Conservation (phyloP, 495 filamentous ascomycete genomes). For the Bacidia rubella region DNA sequence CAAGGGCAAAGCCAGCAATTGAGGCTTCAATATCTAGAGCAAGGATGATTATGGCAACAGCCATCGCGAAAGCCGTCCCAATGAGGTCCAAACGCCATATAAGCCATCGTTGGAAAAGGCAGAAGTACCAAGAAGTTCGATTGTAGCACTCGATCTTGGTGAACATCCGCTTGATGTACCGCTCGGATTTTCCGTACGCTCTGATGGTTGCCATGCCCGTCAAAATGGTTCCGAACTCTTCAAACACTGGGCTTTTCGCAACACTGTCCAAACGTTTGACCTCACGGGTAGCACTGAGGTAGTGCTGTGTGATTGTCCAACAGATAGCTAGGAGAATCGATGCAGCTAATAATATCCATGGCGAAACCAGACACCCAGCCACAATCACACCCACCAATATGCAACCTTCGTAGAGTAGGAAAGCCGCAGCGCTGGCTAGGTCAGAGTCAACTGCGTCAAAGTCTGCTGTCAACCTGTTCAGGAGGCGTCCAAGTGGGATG, state of each 20-base stretch:
- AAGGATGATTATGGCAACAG: conserved; percentile 53
- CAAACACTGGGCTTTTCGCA: conserved; percentile 56
- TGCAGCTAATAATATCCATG: conserved; percentile 45
- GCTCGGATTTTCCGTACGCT: conserved; percentile 46
- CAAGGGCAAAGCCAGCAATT: conserved; percentile 63
- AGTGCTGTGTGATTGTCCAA: conserved; percentile 42
- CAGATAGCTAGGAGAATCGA: conserved; percentile 36
- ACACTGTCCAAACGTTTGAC: conserved; percentile 56
- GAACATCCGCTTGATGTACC: conserved; percentile 49
- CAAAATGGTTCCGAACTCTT: conserved; percentile 51
- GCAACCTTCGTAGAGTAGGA: conserved; percentile 36
- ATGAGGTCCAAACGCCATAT: conserved; percentile 48
- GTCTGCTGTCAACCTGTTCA: conserved; percentile 72
- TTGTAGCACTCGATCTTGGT: conserved; percentile 43
- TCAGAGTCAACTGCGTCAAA: conserved; percentile 58
- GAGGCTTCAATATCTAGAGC: conserved; percentile 52
- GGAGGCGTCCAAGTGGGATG: conserved; percentile 59
- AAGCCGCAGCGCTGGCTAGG: conserved; percentile 45
- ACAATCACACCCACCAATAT: conserved; percentile 44
- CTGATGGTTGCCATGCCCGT: conserved; percentile 56
- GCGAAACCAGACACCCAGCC: conserved; percentile 49
- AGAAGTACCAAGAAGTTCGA: conserved; percentile 47
- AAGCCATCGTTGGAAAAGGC: conserved; percentile 58
- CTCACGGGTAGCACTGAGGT: conserved; percentile 58
- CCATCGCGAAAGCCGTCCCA: conserved; percentile 53